phyloP scores from a whole-genome alignment of 768 basidiomycete species.

The Dentipellis fragilis region DNA sequence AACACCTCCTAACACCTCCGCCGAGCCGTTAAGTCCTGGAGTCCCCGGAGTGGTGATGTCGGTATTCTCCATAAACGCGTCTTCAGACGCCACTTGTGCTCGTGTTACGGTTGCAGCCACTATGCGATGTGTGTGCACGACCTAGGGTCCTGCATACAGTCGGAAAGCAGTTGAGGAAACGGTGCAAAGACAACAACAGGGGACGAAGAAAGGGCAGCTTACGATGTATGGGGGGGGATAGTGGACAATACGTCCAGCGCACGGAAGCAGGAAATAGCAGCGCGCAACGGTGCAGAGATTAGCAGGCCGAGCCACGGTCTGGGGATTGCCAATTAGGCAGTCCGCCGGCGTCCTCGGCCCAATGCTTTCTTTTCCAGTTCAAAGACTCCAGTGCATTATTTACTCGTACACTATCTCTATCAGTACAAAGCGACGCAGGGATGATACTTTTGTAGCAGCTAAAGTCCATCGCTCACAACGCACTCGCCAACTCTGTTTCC shows the following conservation, averaged over 20 bases:
- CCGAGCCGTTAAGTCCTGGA: constrained; percentile 29
- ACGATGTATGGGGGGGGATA: not conserved
- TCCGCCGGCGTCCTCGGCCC: not conserved
- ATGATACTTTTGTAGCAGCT: not conserved
- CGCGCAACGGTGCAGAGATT: not conserved
- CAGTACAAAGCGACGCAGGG: too few relatives aligned
- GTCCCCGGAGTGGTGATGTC: constrained; percentile 36
- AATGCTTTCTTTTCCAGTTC: too few relatives aligned
- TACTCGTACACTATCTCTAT: too few relatives aligned
- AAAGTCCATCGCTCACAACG: constrained; percentile 8
- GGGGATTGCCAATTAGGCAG: not conserved
- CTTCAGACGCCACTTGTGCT: constrained; percentile 40
- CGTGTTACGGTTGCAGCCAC: not conserved
- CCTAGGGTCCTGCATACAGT: too few relatives aligned
- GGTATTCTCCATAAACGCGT: constrained; percentile 77
- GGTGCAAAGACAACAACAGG: too few relatives aligned
- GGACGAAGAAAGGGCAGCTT: too few relatives aligned
- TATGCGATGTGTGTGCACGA: not conserved
- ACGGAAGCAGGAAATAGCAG: not conserved
- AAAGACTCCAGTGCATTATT: too few relatives aligned
- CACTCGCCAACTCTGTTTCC: constrained; percentile 51
- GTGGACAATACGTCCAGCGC: not conserved
- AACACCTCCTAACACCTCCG: constrained; percentile 7
- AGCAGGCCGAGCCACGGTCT: not conserved
- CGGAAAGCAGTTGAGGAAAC: too few relatives aligned